phyloP scores from a whole-genome alignment of 768 basidiomycete species.

The Lyophyllum semitale region DNA sequence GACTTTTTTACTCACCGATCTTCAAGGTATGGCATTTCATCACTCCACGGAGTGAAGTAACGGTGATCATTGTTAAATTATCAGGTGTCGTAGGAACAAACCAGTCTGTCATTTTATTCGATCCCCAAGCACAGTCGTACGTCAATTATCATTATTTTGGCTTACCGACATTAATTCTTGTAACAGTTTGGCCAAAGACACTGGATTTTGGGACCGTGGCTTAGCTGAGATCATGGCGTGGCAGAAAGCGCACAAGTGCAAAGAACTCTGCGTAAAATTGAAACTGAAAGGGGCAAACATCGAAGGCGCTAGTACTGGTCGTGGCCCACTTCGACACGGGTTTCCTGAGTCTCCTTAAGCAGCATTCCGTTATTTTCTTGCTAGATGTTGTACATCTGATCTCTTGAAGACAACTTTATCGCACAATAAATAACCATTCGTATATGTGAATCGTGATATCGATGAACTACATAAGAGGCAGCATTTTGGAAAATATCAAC shows the following conservation, averaged over 20 bases:
- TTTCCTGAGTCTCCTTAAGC: neutral
- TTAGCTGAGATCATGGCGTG: neutral
- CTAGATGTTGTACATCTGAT: neutral
- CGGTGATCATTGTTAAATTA: too few species aligned
- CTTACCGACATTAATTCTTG: neutral
- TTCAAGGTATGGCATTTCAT: neutral
- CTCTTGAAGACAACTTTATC: too few species aligned
- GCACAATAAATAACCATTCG: too few species aligned
- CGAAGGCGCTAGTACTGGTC: too few species aligned
- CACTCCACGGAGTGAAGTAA: too few species aligned
- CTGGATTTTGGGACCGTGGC: slow-evolving; percentile 7
- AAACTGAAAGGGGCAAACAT: neutral
- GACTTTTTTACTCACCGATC: neutral
- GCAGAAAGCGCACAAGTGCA: slow-evolving; percentile 11
- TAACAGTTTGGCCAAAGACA: neutral
- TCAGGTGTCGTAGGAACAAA: neutral
- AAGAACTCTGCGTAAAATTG: slow-evolving; percentile 1
- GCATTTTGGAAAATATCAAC: slow-evolving; percentile 4
- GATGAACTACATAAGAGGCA: neutral
- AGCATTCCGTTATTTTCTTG: neutral
- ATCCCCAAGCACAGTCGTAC: slow-evolving; percentile 1
- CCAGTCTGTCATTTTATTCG: neutral
- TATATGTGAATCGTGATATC: too few species aligned
- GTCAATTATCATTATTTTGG: neutral
- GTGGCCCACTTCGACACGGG: neutral